These are phyloP conservation scores for Euphorbia pulcherrima DNA, from an alignment of 345 rosid genomes.

Conservation along the genomic window DNA sequence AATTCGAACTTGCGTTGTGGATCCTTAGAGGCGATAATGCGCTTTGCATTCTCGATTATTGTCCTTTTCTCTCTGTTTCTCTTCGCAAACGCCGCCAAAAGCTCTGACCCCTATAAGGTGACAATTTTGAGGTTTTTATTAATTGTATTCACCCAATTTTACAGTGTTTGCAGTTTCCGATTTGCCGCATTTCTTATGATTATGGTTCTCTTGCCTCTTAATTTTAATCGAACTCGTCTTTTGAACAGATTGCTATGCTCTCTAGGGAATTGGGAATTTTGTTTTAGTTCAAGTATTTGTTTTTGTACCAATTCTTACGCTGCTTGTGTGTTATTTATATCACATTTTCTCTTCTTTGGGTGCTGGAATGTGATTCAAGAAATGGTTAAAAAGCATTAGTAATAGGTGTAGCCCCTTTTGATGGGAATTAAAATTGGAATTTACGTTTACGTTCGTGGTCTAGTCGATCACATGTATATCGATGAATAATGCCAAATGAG, in stretches of 20 bases:
- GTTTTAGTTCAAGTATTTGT: neutral
- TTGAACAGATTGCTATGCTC: neutral
- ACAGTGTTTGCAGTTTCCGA: neutral
- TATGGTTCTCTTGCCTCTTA: neutral
- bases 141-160: too few species aligned
- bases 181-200: neutral
- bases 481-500: neutral
- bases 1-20: neutral
- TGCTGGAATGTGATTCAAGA: neutral
- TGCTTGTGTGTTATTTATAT: neutral
- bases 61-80: conserved; percentile 35
- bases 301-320: neutral
- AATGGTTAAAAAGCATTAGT: neutral
- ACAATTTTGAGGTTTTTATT: neutral
- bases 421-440: neutral
- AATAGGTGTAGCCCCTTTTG: neutral
- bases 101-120: conserved; percentile 78
- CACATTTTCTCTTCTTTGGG: too few species aligned
- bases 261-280: neutral
- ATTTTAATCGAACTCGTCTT: too few species aligned
- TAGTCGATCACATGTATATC: neutral
- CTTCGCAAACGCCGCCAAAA: conserved; percentile 38
- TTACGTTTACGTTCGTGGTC: neutral
- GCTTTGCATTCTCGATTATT: conserved; percentile 19
- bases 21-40: conserved; percentile 26